Evolutionary conservation across 306 rosid species (phyloP).

Genomic region (Cicer arietinum): DNA sequence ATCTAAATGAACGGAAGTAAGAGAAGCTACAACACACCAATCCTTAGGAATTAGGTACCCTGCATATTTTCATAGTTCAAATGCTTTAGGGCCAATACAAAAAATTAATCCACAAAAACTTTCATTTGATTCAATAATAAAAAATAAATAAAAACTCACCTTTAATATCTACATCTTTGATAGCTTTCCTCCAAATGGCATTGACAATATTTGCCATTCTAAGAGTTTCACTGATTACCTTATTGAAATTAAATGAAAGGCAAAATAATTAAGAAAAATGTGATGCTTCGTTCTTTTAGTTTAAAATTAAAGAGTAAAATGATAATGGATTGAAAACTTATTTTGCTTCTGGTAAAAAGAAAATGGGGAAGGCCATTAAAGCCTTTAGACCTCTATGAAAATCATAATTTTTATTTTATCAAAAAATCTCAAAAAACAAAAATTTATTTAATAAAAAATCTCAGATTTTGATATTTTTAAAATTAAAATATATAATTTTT

Average conservation of each 20-base stretch:
- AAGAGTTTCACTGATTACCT: slow-evolving; percentile 94
- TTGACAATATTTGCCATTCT: slow-evolving; percentile 92
- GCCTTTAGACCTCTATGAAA: too few relatives aligned
- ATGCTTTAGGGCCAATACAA: neutral
- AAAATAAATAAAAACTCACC: slow-evolving; percentile 42
- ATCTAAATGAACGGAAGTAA: slow-evolving; percentile 84
- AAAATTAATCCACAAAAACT: too few relatives aligned
- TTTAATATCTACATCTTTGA: slow-evolving; percentile 74
- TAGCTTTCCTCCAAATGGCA: slow-evolving; percentile 92
- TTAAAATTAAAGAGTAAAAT: neutral
- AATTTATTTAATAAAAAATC: too few relatives aligned
- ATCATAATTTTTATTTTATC: too few relatives aligned
- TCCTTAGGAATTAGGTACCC: slow-evolving; percentile 80
- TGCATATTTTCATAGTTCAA: slow-evolving; percentile 33
- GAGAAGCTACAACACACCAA: slow-evolving; percentile 78
- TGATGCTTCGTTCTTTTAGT: neutral
- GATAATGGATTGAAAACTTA: neutral
- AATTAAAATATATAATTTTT: too few relatives aligned
- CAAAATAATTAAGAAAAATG: slow-evolving; percentile 20
- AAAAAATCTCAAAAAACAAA: too few relatives aligned
- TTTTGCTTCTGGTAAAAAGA: neutral
- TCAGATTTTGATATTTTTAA: too few relatives aligned
- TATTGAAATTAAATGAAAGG: neutral
- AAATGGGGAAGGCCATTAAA: too few relatives aligned
- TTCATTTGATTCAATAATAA: too few relatives aligned